A percentile compares a stretch with the other conserved stretches of the same genome.
Evolutionary conservation across 345 rosid species (phyloP).

Genomic region (Populus davidiana): DNA sequence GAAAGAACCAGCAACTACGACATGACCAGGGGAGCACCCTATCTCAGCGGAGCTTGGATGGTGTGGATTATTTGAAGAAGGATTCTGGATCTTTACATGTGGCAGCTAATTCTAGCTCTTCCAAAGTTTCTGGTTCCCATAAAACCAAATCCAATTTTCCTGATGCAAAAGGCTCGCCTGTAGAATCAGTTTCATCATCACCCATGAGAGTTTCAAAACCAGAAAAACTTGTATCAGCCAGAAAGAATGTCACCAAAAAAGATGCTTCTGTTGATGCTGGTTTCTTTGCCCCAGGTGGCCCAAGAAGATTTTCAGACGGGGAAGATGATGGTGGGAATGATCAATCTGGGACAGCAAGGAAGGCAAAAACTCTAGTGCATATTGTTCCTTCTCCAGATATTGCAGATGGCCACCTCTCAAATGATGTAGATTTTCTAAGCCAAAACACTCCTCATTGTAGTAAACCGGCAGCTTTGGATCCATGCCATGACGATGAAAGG

Average conservation of each 20-base stretch:
- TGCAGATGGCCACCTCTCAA: constrained; percentile 24
- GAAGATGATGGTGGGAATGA: constrained; percentile 66
- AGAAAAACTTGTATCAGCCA: constrained; percentile 39
- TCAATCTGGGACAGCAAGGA: constrained; percentile 47
- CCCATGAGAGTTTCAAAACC: constrained; percentile 58
- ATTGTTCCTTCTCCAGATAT: constrained; percentile 44
- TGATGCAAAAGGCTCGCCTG: constrained; percentile 78
- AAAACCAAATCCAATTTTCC: constrained; percentile 55
- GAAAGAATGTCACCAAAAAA: constrained; percentile 38
- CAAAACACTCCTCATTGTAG: constrained; percentile 31
- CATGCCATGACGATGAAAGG: constrained; percentile 37
- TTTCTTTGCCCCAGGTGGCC: constrained; percentile 35
- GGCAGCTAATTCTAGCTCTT: constrained; percentile 89
- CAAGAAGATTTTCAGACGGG: constrained; percentile 49
- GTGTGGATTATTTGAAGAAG: constrained; percentile 46
- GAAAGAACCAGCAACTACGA: constrained; percentile 35
- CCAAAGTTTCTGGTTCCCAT: constrained; percentile 84
- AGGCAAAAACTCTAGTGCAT: constrained; percentile 35
- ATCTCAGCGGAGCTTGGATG: constrained; percentile 46
- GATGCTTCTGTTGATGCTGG: constrained; percentile 44
- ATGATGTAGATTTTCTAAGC: constrained; percentile 43
- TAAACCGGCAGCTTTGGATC: constrained; percentile 32
- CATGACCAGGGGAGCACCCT: constrained; percentile 32
- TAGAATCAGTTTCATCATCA: constrained; percentile 81
- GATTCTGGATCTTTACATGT: constrained; percentile 47